A percentile compares a stretch with the other conserved stretches of the same genome.
Conservation (phyloP, 2,329 filamentous ascomycete species). For the Alternaria ethzedia region DNA sequence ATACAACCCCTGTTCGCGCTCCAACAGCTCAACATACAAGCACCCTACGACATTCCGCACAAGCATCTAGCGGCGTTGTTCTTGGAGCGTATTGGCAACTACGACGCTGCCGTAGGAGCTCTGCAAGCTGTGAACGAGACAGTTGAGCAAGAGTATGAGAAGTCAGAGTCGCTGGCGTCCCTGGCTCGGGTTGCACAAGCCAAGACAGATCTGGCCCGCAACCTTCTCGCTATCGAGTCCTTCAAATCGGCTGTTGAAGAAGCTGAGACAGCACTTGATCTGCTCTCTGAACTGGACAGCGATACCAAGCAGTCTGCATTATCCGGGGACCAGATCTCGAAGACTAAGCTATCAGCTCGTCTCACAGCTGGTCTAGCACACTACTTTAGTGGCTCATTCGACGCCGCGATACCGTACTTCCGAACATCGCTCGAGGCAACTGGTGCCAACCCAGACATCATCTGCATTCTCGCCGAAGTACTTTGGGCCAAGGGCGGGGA, state of each 20-base stretch:
- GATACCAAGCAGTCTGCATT: slow-evolving; percentile 58
- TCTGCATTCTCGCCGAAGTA: slow-evolving; percentile 87
- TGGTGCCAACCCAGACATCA: slow-evolving; percentile 76
- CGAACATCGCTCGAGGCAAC: slow-evolving; percentile 80
- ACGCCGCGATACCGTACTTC: slow-evolving; percentile 79
- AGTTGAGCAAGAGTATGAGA: slow-evolving; percentile 84
- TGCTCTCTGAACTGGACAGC: slow-evolving; percentile 72
- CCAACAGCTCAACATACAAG: slow-evolving; percentile 76
- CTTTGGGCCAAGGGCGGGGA: slow-evolving; percentile 88
- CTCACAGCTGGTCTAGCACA: slow-evolving; percentile 84
- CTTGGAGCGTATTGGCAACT: slow-evolving; percentile 78
- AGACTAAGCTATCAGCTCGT: slow-evolving; percentile 81
- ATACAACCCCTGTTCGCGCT: slow-evolving; percentile 90
- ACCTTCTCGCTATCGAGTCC: slow-evolving; percentile 71
- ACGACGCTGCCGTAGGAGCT: slow-evolving; percentile 65
- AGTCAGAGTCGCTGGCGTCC: slow-evolving; percentile 75
- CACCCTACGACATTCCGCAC: slow-evolving; percentile 72
- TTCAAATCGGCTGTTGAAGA: slow-evolving; percentile 76
- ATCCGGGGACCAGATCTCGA: slow-evolving; percentile 68
- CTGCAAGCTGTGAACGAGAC: slow-evolving; percentile 71
- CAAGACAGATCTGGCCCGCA: slow-evolving; percentile 86
- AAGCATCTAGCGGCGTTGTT: slow-evolving; percentile 81
- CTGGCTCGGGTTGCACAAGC: slow-evolving; percentile 80
- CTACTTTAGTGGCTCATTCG: slow-evolving; percentile 71
- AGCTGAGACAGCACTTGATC: slow-evolving; percentile 78